Percentiles rank a stretch among this genome's conserved stretches.
Conservation (phyloP, 2,329 filamentous ascomycete genomes). For the Hymenotorrendiella dingleyae region DNA sequence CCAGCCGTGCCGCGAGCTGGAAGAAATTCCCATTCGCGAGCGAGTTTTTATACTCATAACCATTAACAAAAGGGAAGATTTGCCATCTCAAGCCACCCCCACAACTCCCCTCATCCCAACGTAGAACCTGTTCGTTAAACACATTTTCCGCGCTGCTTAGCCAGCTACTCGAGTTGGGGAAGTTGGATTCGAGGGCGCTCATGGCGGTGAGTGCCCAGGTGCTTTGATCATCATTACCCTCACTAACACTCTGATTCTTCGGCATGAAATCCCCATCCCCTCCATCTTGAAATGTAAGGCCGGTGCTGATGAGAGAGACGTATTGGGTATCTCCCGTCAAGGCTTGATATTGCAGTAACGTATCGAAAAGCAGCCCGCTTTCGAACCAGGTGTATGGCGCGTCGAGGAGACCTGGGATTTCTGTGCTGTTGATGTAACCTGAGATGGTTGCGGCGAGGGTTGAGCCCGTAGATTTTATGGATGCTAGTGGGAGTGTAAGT, state of each 20-base stretch:
- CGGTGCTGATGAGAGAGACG: slow-evolving; percentile 52
- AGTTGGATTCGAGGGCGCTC: slow-evolving; percentile 59
- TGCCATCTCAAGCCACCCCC: slow-evolving; percentile 71
- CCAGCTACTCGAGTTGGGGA: slow-evolving; percentile 42
- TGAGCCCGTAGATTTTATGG: slow-evolving; percentile 18
- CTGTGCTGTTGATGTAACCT: slow-evolving; percentile 17
- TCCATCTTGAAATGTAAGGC: slow-evolving; percentile 54
- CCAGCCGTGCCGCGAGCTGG: slow-evolving; percentile 62
- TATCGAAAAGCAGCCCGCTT: slow-evolving; percentile 61
- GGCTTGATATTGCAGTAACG: slow-evolving; percentile 62
- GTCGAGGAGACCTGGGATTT: slow-evolving; percentile 14
- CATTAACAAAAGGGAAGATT: slow-evolving; percentile 66
- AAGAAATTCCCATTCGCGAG: slow-evolving; percentile 60
- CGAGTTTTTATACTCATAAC: slow-evolving; percentile 68
- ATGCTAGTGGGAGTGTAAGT: slow-evolving; percentile 11
- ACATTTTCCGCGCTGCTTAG: slow-evolving; percentile 57
- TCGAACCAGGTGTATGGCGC: slow-evolving; percentile 56
- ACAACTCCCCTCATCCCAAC: slow-evolving; percentile 60
- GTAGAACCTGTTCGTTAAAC: slow-evolving; percentile 60
- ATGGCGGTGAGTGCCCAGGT: slow-evolving; percentile 67
- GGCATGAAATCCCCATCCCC: slow-evolving; percentile 55
- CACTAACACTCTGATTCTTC: slow-evolving; percentile 48
- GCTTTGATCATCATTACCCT: slow-evolving; percentile 66
- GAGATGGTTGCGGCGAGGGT: slow-evolving; percentile 17
- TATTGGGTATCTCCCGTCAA: slow-evolving; percentile 56